Conservation (phyloP, 192 early-diverging fungal genomes). For the Coemansia sp. region DNA sequence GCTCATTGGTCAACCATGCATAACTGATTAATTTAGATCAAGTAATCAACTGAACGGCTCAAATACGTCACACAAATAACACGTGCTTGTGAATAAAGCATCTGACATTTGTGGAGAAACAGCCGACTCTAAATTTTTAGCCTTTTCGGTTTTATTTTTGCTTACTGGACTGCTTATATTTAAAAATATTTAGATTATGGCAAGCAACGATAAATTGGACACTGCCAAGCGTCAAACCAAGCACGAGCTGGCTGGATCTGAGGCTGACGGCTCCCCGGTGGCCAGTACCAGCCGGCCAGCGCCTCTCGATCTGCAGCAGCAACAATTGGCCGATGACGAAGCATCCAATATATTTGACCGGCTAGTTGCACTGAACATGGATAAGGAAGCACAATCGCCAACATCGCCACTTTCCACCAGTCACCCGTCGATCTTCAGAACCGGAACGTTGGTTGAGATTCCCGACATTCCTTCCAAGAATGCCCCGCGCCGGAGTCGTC, state of each 20-base stretch:
- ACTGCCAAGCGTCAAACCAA: background rate
- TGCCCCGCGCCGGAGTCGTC: slow-evolving; percentile 8
- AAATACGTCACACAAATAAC: slow-evolving; percentile 1
- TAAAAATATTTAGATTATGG: background rate
- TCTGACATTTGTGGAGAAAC: background rate
- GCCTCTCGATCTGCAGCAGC: background rate
- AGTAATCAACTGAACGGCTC: background rate
- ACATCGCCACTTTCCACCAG: slow-evolving; percentile 58
- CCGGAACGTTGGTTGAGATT: slow-evolving; percentile 45
- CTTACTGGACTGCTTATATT: background rate
- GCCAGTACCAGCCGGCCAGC: slow-evolving; percentile 5
- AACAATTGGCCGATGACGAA: slow-evolving; percentile 1
- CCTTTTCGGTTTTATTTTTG: background rate
- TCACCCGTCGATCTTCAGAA: slow-evolving; percentile 44
- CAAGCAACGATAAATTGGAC: background rate
- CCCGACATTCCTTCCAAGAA: slow-evolving; percentile 16
- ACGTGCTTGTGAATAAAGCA: background rate
- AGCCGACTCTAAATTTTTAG: background rate
- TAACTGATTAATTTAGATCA: background rate
- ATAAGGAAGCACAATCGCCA: slow-evolving; percentile 20
- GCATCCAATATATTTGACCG: slow-evolving; percentile 26
- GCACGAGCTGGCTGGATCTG: background rate
- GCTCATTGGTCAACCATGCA: slow-evolving; percentile 1
- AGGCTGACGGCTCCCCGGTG: background rate
- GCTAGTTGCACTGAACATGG: slow-evolving; percentile 27